phyloP scores from a whole-genome alignment of 306 rosid species.

The Dryas octopetala region DNA sequence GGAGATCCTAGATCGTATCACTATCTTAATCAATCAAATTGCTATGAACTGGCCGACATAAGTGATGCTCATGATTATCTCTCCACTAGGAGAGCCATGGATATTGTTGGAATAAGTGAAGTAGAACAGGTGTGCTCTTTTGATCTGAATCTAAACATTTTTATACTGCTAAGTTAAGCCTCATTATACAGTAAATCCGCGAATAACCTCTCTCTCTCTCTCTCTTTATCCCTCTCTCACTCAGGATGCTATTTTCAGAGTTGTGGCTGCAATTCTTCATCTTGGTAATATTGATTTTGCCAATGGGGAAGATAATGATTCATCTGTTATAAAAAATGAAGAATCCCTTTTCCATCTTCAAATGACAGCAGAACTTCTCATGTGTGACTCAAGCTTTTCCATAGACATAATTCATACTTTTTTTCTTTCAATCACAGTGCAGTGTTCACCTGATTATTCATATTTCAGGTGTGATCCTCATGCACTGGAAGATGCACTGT shows the following conservation, averaged over 20 bases:
- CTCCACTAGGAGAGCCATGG: conserved; percentile 89
- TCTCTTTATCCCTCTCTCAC: not conserved
- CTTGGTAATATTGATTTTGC: conserved; percentile 77
- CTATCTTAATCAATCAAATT: conserved; percentile 86
- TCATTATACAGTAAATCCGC: conserved; percentile 15
- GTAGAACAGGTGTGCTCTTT: conserved; percentile 66
- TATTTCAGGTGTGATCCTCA: conserved; percentile 66
- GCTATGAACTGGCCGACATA: conserved; percentile 69
- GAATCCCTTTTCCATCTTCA: conserved; percentile 72
- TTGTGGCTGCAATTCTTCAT: conserved; percentile 92
- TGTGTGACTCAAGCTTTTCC: conserved; percentile 46
- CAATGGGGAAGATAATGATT: conserved; percentile 67
- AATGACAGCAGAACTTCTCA: conserved; percentile 86
- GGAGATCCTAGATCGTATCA: conserved; percentile 78
- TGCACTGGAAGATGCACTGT: conserved; percentile 72
- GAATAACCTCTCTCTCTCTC: conserved; percentile 20
- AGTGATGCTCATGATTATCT: conserved; percentile 78
- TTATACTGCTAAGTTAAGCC: conserved; percentile 16
- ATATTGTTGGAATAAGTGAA: conserved; percentile 75
- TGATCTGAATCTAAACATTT: conserved; percentile 22
- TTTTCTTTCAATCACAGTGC: not conserved
- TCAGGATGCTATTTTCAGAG: conserved; percentile 90
- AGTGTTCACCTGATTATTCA: conserved; percentile 21
- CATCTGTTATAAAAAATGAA: conserved; percentile 72
- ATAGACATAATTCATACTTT: conserved; percentile 29